Conservation (phyloP, 2,329 filamentous ascomycete genomes). For the Aspergillus sp. region DNA sequence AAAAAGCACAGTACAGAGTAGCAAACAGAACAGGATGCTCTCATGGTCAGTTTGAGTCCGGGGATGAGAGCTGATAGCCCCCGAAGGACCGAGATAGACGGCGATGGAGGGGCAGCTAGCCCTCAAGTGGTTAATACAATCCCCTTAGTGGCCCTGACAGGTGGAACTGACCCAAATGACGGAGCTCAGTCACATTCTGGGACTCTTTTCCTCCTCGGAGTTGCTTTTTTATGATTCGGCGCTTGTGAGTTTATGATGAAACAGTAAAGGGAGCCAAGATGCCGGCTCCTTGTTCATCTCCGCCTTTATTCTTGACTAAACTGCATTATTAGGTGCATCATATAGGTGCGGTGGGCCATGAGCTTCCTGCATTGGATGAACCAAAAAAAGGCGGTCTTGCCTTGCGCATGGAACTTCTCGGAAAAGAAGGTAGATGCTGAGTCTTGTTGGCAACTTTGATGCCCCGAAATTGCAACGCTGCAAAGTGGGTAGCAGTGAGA, state of each 20-base stretch:
- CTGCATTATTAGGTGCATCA: constrained; percentile 6
- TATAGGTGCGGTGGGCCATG: background rate
- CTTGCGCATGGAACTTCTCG: background rate
- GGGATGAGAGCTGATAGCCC: constrained; percentile 5
- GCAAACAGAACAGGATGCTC: background rate
- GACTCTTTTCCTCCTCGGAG: constrained; percentile 2
- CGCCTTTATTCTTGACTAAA: constrained; percentile 1
- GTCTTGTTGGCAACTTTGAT: background rate
- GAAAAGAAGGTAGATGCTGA: background rate
- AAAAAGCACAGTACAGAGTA: background rate
- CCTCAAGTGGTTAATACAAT: constrained; percentile 6
- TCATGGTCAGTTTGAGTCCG: background rate
- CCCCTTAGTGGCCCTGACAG: constrained; percentile 19
- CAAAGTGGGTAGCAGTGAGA: background rate
- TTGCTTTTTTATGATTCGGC: background rate
- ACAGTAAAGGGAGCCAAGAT: constrained; percentile 5
- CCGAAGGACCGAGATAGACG: constrained; percentile 7
- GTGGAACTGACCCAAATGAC: constrained; percentile 14
- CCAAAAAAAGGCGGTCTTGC: constrained; percentile 8
- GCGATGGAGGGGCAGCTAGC: constrained; percentile 4
- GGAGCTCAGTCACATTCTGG: constrained; percentile 2
- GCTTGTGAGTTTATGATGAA: constrained; percentile 4
- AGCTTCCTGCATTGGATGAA: constrained; percentile 6
- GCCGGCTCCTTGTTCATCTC: constrained; percentile 8
- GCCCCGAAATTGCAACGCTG: background rate